Evolutionary conservation across 1,284 basidiomycete genomes (phyloP), one percentile per base, ranked within the genome.

Genomic region (Ganoderma multipileum): DNA sequence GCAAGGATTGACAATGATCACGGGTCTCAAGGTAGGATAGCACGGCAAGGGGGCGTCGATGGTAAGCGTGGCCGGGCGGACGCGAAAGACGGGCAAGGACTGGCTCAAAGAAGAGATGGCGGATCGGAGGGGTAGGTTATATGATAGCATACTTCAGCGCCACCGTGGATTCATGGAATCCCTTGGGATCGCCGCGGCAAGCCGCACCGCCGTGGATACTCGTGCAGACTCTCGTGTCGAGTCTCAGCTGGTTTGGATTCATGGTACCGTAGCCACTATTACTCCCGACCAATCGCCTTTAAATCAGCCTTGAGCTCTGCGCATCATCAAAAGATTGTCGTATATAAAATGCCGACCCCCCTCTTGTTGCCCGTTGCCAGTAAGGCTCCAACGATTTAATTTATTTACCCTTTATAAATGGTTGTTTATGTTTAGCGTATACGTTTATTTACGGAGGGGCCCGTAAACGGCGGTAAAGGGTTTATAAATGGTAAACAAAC

Each of bases 141-240:
- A n/a, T n/a, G n/a, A n/a, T n/a, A 60, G 38, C 38, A 23, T 26
- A 26, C 58, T 6, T 38, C 58, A 23, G 58, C 58, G 58, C 58
- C 42, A 39, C 38, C 8, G 33, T 47, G 66, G 57, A 65, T 70
- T 61, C 68, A 72, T 70, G 68, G 63, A 65, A 65, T 55, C 14
- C 54, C 47, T 23, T 23, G 47, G 47, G 47, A 50, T 50, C 23
- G 47, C 60, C 63, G 65, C 64, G 64, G 70, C 65, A 69, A 58
- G 68, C 60, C 58, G 64, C 57, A 59, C 71, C 30, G 71, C 68
- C 68, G 71, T 70, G 71, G 68, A 62, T 47, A 61, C 50, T 61
- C 9, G n/a, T n/a, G n/a, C n/a, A n/a, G n/a, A n/a, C n/a, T n/a
- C n/a, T n/a, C n/a, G n/a, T n/a, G n/a, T n/a, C n/a, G n/a, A n/a